Evolutionary conservation across 306 rosid species (phyloP).

Genomic region (Amphicarpaea edgeworthii): DNA sequence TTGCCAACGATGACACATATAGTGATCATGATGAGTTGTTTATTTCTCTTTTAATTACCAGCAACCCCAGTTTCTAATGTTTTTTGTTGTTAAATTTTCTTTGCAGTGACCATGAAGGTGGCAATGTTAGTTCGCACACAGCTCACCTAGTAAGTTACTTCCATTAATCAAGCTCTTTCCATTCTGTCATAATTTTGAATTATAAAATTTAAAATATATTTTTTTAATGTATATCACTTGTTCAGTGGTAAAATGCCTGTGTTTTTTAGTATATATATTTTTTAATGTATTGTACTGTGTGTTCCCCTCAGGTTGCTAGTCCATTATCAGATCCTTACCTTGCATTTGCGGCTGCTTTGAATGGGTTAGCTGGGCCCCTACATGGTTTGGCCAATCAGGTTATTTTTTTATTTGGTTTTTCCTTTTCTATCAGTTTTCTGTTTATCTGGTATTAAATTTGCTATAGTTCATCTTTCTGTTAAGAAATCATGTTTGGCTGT

Average conservation of each 20-base stretch:
- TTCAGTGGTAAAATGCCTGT: conserved; percentile 5
- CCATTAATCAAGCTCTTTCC: conserved; percentile 33
- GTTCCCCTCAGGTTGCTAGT: conserved; percentile 77
- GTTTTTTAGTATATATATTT: conserved; percentile 26
- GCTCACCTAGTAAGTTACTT: conserved; percentile 83
- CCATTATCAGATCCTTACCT: conserved; percentile 98
- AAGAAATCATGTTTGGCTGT: conserved; percentile 33
- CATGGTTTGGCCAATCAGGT: conserved; percentile 99
- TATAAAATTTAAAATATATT: conserved; percentile 2
- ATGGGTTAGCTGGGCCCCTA: conserved; percentile 98
- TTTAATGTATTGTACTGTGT: conserved; percentile 36
- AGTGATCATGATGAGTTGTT: not conserved
- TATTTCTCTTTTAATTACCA: not conserved
- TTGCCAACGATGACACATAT: not conserved
- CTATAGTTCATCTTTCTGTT: conserved; percentile 23
- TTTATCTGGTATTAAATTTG: conserved; percentile 17
- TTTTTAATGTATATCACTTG: conserved; percentile 24
- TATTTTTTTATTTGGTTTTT: conserved; percentile 36
- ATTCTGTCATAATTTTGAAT: conserved; percentile 36
- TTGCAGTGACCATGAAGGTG: conserved; percentile 99
- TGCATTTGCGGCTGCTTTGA: conserved; percentile 95
- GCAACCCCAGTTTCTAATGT: conserved; percentile 20
- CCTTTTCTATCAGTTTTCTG: conserved; percentile 50
- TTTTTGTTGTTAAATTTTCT: conserved; percentile 40
- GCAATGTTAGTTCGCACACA: conserved; percentile 97